Conservation (phyloP, 768 basidiomycete genomes). For the Phlebiopsis gigantea region DNA sequence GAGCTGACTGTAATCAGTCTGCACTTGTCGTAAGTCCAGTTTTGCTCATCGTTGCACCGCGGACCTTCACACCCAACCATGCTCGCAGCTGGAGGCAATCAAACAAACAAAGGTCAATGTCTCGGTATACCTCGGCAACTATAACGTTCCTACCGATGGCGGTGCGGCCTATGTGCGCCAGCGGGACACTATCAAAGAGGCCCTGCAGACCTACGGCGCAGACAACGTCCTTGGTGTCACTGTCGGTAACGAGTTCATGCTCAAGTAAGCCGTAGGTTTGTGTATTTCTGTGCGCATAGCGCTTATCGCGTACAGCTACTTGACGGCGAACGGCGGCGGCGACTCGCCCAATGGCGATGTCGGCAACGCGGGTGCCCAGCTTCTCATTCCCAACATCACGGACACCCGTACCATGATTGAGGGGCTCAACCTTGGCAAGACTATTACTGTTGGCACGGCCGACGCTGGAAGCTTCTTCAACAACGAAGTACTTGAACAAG, state of each 20-base stretch:
- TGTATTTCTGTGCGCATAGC: neutral
- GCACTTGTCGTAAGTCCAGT: constrained; percentile 55
- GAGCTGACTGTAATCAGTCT: constrained; percentile 82
- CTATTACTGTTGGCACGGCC: constrained; percentile 67
- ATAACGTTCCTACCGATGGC: constrained; percentile 56
- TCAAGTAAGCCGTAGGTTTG: constrained; percentile 45
- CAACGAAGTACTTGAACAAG: constrained; percentile 50
- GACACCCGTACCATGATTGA: constrained; percentile 57
- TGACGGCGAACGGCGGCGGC: constrained; percentile 43
- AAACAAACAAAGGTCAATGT: constrained; percentile 85
- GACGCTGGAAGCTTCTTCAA: constrained; percentile 90
- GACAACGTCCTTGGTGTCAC: constrained; percentile 75
- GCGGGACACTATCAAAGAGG: constrained; percentile 55
- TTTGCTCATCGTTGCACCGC: neutral
- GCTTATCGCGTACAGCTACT: constrained; percentile 39
- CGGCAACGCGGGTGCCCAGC: constrained; percentile 57
- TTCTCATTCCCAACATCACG: constrained; percentile 60
- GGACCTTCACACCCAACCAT: neutral
- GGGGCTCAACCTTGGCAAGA: constrained; percentile 51
- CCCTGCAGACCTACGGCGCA: constrained; percentile 72
- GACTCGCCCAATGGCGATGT: constrained; percentile 50
- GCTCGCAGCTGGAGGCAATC: constrained; percentile 75
- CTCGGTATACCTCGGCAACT: constrained; percentile 74
- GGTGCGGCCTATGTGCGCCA: constrained; percentile 68
- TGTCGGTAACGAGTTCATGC: constrained; percentile 90